Base-by-base conservation (phyloP, 306 rosid species). In the Quercus agrifolia region DNA sequence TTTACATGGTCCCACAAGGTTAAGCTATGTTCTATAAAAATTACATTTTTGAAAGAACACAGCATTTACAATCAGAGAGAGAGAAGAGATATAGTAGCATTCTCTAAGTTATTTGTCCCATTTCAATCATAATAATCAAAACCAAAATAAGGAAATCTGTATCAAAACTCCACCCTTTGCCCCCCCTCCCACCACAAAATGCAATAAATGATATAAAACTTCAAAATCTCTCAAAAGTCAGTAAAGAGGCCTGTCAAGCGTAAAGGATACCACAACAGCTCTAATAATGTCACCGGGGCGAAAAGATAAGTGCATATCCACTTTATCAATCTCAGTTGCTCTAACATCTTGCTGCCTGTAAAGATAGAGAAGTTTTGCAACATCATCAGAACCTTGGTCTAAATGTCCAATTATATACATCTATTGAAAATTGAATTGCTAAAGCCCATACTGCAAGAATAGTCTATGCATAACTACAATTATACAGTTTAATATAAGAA, bases 301-400 rank as follows among this genome's bases (percentile, higher is more conserved):
- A 73, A 89, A 95, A 75, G 97, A 91, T 49, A 71, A 74, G 85
- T 89, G 96, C 97, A 90, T 91, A 61, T 95, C 98, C 74, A 95
- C 99, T 89, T 92, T 95, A 78, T 95, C 99, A 38, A 95, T 95
- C 87, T 95, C 99, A 9, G 94, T 91, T 71, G 98, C 97, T 82
- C 98, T 89, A 66, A 95, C 97, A 82, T 95, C 99, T 82, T 91
- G 98, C 79, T 92, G 99, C 89, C 98, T 91, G 92, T 59, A 83
- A 82, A 83, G 73, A 61, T 46, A 71, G 62, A 30, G 68, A 78
- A 21, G 75, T 19, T 68, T 13, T 20, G 25, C 12, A 61, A 41
- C 4, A 46, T 76, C n/a, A 77, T 38, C 71, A 74, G 76, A 54
- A 31, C 15, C 56, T 44, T 30, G 19, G 8, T 10, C 19, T n/a